Conservation (phyloP, 768 basidiomycete genomes). For the Leccinellum albellum region DNA sequence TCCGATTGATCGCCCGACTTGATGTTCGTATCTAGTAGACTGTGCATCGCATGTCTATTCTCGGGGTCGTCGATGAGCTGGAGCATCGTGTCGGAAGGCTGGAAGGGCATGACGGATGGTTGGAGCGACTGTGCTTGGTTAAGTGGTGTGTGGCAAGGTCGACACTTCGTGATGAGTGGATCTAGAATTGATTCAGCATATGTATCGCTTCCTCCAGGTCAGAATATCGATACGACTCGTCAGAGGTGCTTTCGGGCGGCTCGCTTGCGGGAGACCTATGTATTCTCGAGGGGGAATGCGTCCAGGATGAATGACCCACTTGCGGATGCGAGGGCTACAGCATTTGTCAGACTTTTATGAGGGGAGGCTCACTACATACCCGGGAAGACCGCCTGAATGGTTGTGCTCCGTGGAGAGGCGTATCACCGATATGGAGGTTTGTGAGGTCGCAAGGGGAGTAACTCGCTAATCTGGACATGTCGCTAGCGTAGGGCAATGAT, state of each 20-base stretch:
- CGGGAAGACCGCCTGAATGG: constrained; percentile 23
- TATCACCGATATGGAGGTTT: constrained; percentile 7
- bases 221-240: constrained; percentile 28
- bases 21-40: constrained; percentile 15
- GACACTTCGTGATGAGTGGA: constrained; percentile 16
- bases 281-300: constrained; percentile 9
- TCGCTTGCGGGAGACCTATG: constrained; percentile 28
- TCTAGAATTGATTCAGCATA: constrained; percentile 32
- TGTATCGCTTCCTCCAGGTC: constrained; percentile 22
- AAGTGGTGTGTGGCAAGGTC: constrained; percentile 2
- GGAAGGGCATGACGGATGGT: constrained; percentile 32
- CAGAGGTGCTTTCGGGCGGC: constrained; percentile 29
- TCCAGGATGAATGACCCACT: constrained; percentile 12
- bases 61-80: constrained; percentile 29
- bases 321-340: constrained; percentile 19
- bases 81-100: constrained; percentile 22
- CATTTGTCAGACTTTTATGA: constrained; percentile 15
- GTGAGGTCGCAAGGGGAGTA: constrained; percentile 11
- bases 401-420: constrained; percentile 11
- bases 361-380: constrained; percentile 15
- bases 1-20: constrained; percentile 15
- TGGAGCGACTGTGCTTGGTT: constrained; percentile 14
- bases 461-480: constrained; percentile 8
- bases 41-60: constrained; percentile 17
- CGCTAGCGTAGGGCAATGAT: constrained; percentile 14